Evolutionary conservation across 2,329 filamentous ascomycete genomes (phyloP), one percentile per base, ranked within the genome.

Genomic region (Clarireedia paspali): DNA sequence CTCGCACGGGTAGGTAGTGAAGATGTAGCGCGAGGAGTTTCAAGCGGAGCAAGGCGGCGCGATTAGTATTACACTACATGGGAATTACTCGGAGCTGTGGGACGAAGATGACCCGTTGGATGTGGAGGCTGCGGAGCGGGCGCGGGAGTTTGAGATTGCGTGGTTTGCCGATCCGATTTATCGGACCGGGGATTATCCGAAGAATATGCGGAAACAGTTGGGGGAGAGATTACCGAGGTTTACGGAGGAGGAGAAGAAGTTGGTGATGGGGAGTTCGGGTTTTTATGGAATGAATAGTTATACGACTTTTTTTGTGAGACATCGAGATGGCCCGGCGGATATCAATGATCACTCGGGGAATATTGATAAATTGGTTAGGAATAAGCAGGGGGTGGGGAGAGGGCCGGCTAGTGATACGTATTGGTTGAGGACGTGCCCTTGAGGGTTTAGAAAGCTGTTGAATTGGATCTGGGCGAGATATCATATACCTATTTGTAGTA

Each of bases 241-340:
- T 70, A 89, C 86, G 0, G 71, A 77, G 0, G 87, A 64, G 87
- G 95, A 69, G 71, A 76, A 38, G 14, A 81, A 80, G 6, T 75
- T 92, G 15, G 82, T 95, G 47, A 78, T 85, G 66, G 88, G 88
- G 6, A 89, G 85, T 70, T 92, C 91, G 70, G 89, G 95, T 75
- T 95, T 92, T 72, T 95, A 94, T 71, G 89, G 88, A 69, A 91
- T 91, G 88, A 94, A 95, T 77, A 87, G 90, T 76, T 95, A 95
- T 76, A 91, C 88, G 53, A 85, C 88, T 66, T 88, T 92, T 75
- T 94, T 87, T 73, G 84, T 94, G 73, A 84, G 83, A 69, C 84
- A 91, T 74, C 80, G 81, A 67, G 77, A 80, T 10, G 79, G 77
- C 10, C 75, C 78, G 52, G 73, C 88, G 1, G 77, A 81, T 1